Percentiles rank a stretch among this genome's conserved stretches.
phyloP scores from a whole-genome alignment of 129 eudicot species.

The Flaveria linearis region DNA sequence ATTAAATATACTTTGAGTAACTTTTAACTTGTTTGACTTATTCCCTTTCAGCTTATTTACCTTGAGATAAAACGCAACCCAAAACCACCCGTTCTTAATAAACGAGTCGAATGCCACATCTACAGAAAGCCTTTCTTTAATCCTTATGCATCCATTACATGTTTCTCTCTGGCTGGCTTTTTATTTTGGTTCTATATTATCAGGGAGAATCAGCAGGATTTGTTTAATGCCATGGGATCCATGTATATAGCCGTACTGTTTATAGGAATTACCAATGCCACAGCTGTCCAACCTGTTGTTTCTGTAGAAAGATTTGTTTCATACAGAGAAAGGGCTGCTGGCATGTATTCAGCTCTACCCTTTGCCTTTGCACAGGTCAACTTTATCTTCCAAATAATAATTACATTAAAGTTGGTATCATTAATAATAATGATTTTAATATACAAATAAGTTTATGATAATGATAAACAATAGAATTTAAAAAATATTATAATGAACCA shows the following conservation, averaged over 20 bases:
- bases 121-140: slow-evolving; percentile 5
- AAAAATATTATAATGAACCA: no score
- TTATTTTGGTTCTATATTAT: not conserved
- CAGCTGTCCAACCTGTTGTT: slow-evolving; percentile 96
- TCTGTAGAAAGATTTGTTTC: slow-evolving; percentile 97
- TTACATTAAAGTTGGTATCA: not conserved
- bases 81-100: not conserved
- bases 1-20: not conserved
- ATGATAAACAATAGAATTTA: no score
- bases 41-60: not conserved
- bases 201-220: slow-evolving; percentile 85
- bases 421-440: not conserved
- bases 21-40: not conserved
- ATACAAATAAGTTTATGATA: no score
- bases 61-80: not conserved
- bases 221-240: slow-evolving; percentile 96
- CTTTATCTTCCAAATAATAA: not conserved
- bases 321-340: slow-evolving; percentile 95
- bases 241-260: slow-evolving; percentile 86
- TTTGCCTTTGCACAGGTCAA: slow-evolving; percentile 94
- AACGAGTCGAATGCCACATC: slow-evolving; percentile 1
- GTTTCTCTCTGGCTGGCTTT: not conserved
- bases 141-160: not conserved
- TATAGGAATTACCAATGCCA: slow-evolving; percentile 87
- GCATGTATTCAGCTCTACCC: slow-evolving; percentile 94